Conservation (phyloP, 2,329 filamentous ascomycete species). For the Cercospora sp. region DNA sequence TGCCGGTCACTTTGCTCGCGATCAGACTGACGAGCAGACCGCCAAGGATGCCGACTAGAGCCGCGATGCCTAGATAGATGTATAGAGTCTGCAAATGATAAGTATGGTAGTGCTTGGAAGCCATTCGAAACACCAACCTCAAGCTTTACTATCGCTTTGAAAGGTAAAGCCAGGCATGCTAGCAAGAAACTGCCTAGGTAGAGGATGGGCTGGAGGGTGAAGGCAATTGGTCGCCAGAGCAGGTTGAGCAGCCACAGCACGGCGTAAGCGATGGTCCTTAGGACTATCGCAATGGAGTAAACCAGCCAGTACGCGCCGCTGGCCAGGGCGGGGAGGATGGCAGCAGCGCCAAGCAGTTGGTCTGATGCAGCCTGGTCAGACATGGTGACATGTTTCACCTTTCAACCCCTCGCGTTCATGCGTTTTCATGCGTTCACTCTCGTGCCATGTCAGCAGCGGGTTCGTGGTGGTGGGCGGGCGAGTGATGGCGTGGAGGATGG, state of each 20-base stretch:
- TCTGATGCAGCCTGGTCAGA: neutral
- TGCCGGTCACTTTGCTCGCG: conserved; percentile 47
- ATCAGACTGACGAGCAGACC: conserved; percentile 62
- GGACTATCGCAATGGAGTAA: conserved; percentile 43
- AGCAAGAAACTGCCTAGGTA: conserved; percentile 49
- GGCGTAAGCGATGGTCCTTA: conserved; percentile 43
- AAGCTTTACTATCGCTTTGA: conserved; percentile 54
- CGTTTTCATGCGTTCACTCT: neutral
- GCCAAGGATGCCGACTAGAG: conserved; percentile 64
- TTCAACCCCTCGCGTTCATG: neutral
- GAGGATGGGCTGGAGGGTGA: conserved; percentile 55
- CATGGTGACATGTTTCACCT: conserved; percentile 2
- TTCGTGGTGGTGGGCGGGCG: neutral
- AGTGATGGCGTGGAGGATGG: neutral
- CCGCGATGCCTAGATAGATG: conserved; percentile 65
- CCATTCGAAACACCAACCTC: conserved; percentile 49
- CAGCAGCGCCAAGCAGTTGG: neutral
- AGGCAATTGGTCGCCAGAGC: conserved; percentile 49
- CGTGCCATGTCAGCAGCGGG: neutral
- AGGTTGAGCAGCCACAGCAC: conserved; percentile 48
- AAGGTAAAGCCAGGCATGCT: conserved; percentile 49
- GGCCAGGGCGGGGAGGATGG: conserved; percentile 22
- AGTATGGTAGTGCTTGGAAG: neutral
- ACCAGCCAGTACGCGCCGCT: conserved; percentile 18
- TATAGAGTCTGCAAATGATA: conserved; percentile 48